Evolutionary conservation across 805 yeast genomes (phyloP), one percentile per base, ranked within the genome.

Genomic region (Schizosaccharomyces japonicus): DNA sequence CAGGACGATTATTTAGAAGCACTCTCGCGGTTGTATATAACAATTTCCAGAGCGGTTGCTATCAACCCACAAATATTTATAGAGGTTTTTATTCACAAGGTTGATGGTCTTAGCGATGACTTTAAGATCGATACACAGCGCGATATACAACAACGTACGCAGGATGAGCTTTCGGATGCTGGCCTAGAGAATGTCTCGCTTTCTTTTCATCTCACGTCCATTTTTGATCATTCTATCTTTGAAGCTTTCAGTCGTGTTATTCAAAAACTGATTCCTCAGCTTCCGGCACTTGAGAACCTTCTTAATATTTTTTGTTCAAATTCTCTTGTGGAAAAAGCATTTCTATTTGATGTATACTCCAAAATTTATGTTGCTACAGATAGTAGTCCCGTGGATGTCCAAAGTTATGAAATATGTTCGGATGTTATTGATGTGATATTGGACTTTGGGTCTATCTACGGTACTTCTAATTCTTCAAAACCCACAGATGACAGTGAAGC

Each of bases 311-410:
- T 90, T 51, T 85, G 87, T 53, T 84, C 81, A 52, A 90, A 84
- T 58, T 78, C 85, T 11, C 80, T 80, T 25, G 79, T 90, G 51
- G 98, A 90, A 54, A 90, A 90, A 64, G 87, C 90, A 17, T 90
- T 85, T 56, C 60, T 90, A 49, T 87, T 90, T 56, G 98, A 90
- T 58, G 75, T 87, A 25, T 80, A 81, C 57, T 80, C 94, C 15
- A 90, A 90, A 59, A 81, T 90, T 19, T 90, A 87, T 58, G 84
- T 87, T 45, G 95, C 95, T 4, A 87, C 96, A 0, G 98, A 90
- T 60, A 80, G 94, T 0, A 76, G 85, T 1, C 95, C 96, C 0
- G 94, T 87, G 34, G 96, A 87, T 62, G 79, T 83, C 36, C 94
- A 84, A 57, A 81, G 92, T 0, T 90, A 90, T 59, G 95, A 90